Percentiles rank a stretch among this genome's conserved stretches.
phyloP scores from a whole-genome alignment of 495 filamentous ascomycete species.

The Neurospora sp. region DNA sequence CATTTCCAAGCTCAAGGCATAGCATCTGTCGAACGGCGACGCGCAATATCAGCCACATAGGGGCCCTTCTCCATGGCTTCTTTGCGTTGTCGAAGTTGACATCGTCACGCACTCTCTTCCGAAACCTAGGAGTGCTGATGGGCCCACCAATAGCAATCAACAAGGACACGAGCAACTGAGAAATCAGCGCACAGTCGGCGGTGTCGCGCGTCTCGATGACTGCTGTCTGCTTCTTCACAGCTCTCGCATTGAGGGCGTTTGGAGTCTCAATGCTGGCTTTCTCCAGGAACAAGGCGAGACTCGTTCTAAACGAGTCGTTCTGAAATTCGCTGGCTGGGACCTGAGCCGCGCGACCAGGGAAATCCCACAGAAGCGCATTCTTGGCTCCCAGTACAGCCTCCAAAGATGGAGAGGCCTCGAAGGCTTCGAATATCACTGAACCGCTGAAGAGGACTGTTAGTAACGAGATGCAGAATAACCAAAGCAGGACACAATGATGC shows the following conservation, averaged over 20 bases:
- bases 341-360: neutral
- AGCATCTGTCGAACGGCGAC: slow-evolving; percentile 43
- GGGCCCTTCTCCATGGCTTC: slow-evolving; percentile 46
- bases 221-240: neutral
- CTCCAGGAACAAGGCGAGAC: neutral
- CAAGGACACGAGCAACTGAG: neutral
- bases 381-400: slow-evolving; percentile 2
- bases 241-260: neutral
- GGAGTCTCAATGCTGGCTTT: neutral
- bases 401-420: slow-evolving; percentile 4
- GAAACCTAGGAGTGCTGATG: slow-evolving; percentile 19
- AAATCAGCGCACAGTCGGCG: neutral
- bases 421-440: slow-evolving; percentile 2
- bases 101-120: slow-evolving; percentile 52
- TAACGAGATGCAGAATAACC: neutral
- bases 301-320: neutral
- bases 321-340: neutral
- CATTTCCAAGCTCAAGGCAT: slow-evolving; percentile 30
- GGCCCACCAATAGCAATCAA: neutral
- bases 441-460: neutral
- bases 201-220: neutral
- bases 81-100: slow-evolving; percentile 35
- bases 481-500: neutral
- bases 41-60: slow-evolving; percentile 50
- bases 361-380: neutral